phyloP scores from a whole-genome alignment of 768 basidiomycete genomes.

The Clitopilus hobsonii region DNA sequence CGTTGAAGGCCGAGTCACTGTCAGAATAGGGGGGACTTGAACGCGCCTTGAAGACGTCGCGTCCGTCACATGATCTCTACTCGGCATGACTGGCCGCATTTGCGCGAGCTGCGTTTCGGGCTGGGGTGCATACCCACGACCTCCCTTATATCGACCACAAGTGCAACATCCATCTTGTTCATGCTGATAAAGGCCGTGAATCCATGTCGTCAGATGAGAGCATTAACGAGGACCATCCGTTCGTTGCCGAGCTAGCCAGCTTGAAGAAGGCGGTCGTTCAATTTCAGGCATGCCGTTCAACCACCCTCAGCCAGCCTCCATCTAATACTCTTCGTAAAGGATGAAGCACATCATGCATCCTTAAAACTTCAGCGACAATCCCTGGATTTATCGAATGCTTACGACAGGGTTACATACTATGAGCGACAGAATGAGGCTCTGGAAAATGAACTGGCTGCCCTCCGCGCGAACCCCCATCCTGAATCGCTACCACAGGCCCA shows the following conservation, averaged over 20 bases:
- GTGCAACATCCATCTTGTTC: neutral
- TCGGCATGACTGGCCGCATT: too few relatives aligned
- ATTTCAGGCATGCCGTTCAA: constrained; percentile 39
- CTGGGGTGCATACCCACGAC: neutral
- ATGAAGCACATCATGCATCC: constrained; percentile 64
- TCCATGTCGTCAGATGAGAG: neutral
- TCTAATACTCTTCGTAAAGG: constrained; percentile 31
- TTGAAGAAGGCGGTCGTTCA: constrained; percentile 40
- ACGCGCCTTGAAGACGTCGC: too few relatives aligned
- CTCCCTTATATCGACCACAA: neutral
- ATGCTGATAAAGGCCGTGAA: neutral
- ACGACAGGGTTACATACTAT: constrained; percentile 42
- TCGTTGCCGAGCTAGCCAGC: constrained; percentile 40
- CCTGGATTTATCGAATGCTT: constrained; percentile 44
- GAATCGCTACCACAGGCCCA: constrained; percentile 21
- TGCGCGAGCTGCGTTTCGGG: too few relatives aligned
- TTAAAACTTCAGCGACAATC: constrained; percentile 63
- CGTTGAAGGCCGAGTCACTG: too few relatives aligned
- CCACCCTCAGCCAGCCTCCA: neutral
- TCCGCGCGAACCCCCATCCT: constrained; percentile 50
- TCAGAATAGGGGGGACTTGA: too few relatives aligned
- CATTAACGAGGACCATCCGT: constrained; percentile 33
- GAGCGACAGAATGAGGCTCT: constrained; percentile 58
- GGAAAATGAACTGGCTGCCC: constrained; percentile 46
- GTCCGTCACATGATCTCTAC: too few relatives aligned